Base-by-base conservation (phyloP, 2,329 filamentous ascomycete genomes). In the Botryotinia convoluta region DNA sequence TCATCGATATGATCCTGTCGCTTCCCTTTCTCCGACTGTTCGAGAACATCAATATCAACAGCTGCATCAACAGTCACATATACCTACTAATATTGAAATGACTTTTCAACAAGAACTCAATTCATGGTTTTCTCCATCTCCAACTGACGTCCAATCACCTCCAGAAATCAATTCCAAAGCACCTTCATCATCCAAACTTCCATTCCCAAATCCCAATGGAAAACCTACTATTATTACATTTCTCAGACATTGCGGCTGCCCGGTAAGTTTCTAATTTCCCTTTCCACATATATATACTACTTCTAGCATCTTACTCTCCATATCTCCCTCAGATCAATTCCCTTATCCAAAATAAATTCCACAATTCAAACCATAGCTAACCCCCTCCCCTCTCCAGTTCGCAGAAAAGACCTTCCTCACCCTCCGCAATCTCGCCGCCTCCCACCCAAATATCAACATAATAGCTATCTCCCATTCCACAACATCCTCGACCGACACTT, bases 211-310 rank as follows among this genome's bases (percentile, higher is more conserved):
- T 75, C 78, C 86, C 0, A 82, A 83, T 76, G 81, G 81, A 37
- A 89, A 87, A 77, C 88, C 89, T 0, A 88, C 87, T 0, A 80
- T 94, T 1, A 82, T 94, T 32, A 86, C 89, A 26, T 94, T 94
- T 78, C 84, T 94, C 9, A 85, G 92, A 48, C 91, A 93, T 80
- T 93, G 91, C 80, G 92, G 91, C 48, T 93, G 91, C 83, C 91
- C 91, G 93, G 91, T 92, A 86, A 79, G 86, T 81, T 16, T 37
- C 26, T 18, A 2, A 26, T 22, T 14, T 35, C 26, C 4, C 9
- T 32, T 9, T 22, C 1, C 4, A 59, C 39, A 62, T n/a, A n/a
- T 22, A 8, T 5, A 29, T 3, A 39, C 20, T 29, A 26, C 39
- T 14, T 8, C 18, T 37, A 4, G 14, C 14, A n/a, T 45, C 20